Conservation (phyloP, 805 yeast genomes). For the Maudiozyma saulgeensis region DNA sequence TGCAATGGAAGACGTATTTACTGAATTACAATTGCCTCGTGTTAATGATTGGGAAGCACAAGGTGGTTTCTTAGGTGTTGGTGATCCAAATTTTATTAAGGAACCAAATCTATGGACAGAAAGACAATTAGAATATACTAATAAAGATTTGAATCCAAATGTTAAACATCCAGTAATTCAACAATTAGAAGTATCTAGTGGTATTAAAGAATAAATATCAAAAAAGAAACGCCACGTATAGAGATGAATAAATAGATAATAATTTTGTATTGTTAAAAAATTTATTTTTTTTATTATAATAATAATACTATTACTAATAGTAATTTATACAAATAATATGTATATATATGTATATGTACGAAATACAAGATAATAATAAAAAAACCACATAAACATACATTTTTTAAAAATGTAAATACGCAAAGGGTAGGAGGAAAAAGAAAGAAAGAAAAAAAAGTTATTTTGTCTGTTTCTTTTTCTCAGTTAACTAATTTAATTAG, state of each 20-base stretch:
- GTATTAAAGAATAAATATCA: conserved; percentile 28
- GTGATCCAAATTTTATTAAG: conserved; percentile 39
- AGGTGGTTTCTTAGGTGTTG: conserved; percentile 93
- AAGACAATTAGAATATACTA: conserved; percentile 56
- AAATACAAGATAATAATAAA: too few relatives aligned
- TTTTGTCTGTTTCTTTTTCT: conserved; percentile 1
- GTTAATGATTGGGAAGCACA: conserved; percentile 62
- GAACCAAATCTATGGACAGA: conserved; percentile 82
- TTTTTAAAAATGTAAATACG: not conserved
- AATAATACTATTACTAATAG: too few relatives aligned
- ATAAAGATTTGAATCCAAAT: conserved; percentile 55
- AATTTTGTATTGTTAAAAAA: not conserved
- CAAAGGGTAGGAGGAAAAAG: not conserved
- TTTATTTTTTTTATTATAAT: too few relatives aligned
- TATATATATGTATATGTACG: too few relatives aligned
- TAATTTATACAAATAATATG: too few relatives aligned
- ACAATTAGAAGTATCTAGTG: conserved; percentile 64
- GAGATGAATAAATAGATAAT: not conserved
- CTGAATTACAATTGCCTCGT: conserved; percentile 63
- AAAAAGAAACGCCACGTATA: too few relatives aligned
- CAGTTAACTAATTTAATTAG: not conserved
- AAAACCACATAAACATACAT: too few relatives aligned
- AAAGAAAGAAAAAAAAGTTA: too few relatives aligned
- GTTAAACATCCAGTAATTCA: conserved; percentile 54
- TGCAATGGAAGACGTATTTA: conserved; percentile 76